Evolutionary conservation across 2,329 filamentous ascomycete species (phyloP).

Genomic region (Sclerotinia subarctica): DNA sequence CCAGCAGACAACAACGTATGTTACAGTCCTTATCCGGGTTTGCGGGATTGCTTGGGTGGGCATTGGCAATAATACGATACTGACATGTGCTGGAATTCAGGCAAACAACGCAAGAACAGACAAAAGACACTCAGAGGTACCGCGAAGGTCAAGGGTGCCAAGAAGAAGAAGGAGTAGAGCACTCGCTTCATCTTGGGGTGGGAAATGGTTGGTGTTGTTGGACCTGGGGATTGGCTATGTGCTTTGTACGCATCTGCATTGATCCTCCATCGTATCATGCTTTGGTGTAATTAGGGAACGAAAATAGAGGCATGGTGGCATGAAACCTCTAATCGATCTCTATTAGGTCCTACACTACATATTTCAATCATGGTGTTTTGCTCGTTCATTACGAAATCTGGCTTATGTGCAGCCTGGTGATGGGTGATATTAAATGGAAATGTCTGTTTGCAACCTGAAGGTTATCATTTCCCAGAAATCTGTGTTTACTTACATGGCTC

Average conservation of each 20-base stretch:
- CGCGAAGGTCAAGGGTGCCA: slow-evolving; percentile 95
- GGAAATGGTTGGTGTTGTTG: slow-evolving; percentile 36
- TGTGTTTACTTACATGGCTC: slow-evolving; percentile 7
- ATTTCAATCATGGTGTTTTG: slow-evolving; percentile 35
- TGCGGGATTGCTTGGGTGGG: slow-evolving; percentile 1
- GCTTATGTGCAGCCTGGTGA: slow-evolving; percentile 20
- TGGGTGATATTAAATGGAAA: slow-evolving; percentile 17
- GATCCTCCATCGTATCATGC: slow-evolving; percentile 32
- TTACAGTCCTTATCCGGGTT: slow-evolving; percentile 40
- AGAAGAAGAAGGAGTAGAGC: slow-evolving; percentile 89
- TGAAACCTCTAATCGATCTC: slow-evolving; percentile 31
- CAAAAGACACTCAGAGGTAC: slow-evolving; percentile 97
- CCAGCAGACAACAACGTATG: slow-evolving; percentile 98
- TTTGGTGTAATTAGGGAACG: slow-evolving; percentile 29
- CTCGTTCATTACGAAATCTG: slow-evolving; percentile 23
- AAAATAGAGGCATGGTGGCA: slow-evolving; percentile 31
- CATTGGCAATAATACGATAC: slow-evolving; percentile 22
- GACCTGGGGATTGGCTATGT: slow-evolving; percentile 34
- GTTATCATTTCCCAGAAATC: slow-evolving; percentile 9
- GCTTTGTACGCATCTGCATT: slow-evolving; percentile 35
- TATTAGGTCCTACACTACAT: slow-evolving; percentile 26
- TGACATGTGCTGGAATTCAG: slow-evolving; percentile 50
- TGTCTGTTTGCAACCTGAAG: slow-evolving; percentile 12
- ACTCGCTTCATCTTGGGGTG: slow-evolving; percentile 32
- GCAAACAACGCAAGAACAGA: slow-evolving; percentile 99